Base-by-base conservation (phyloP, 169 alveolate genomes). In the Plasmodium vivax region DNA sequence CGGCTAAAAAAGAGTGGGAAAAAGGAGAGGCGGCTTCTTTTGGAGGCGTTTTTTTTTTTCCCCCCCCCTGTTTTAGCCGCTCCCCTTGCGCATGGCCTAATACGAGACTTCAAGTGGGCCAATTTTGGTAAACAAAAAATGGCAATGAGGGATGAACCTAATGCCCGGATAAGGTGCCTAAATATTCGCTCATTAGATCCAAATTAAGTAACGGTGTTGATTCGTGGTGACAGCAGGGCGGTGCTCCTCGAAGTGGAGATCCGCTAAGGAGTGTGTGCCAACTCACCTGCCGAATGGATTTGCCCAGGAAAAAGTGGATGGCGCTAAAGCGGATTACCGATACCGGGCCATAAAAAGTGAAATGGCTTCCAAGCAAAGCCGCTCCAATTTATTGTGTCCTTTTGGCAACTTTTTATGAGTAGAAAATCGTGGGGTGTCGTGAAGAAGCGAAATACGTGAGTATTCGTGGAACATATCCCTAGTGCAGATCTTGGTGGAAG, bases 401-500 rank as follows among this genome's bases (percentile, higher is more conserved):
- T 84, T 10, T 84, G 51, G 1, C 8, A 84, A 0, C 71, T 41
- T 71, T 73, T 73, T 84, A 72, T 84, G 84, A 19, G 93, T 84
- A 84, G 93, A 84, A 84, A 84, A 84, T 84, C 93, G 93, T 84
- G 84, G 83, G 93, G 95, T 97, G 47, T 96, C 87, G 98, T 95
- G 92, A 23, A 47, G 98, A 97, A 97, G 98, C 98, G 95, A 95
- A 95, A 88, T 97, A 96, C 97, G 98, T 98, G 98, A 97, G 97
- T 96, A 97, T 96, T 97, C 96, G 96, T 96, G 96, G 98, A 97
- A 96, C 98, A 92, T 97, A 96, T 71, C 93, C 96, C 97, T 96
- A 98, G 99, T 97, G 99, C 98, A 97, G 99, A 97, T 97, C 98
- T 97, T 98, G 99, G 98, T 97, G 98, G 98, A 96, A 96, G 98